Base-by-base conservation (phyloP, 768 basidiomycete genomes). In the Lyophyllum shimeji region DNA sequence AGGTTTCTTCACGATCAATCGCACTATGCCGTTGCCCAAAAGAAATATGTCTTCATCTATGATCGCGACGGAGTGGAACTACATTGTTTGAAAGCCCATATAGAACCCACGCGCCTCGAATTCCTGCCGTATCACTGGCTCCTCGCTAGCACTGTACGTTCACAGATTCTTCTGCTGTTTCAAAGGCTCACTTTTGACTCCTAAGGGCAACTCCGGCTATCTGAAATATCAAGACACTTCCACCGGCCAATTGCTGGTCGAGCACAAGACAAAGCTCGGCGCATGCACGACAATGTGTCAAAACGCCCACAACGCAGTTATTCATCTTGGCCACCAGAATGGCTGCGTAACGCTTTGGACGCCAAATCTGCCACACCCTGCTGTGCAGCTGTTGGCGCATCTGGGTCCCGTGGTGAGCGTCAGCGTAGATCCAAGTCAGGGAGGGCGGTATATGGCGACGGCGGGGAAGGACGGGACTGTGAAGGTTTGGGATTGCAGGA, bases 181-280 rank as follows among this genome's bases (percentile, higher is more conserved):
- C 8, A 44, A 6, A 25, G 23, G 45, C 2, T 58, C 4, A 56
- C 29, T 23, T 33, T 34, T 29, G 24, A 7, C 9, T 27, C 18
- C 12, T 49, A 86, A n/a, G 92, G 93, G 95, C 7, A 90, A 95
- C 65, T 76, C 92, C 13, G 96, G 97, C 2, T 92, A 86, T 69
- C 78, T 98, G 0, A 95, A 95, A 74, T 99, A 98, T 73, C 94
- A 96, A 74, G 97, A 99, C 67, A 95, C 93, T 0, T 94, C 96
- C 3, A 98, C 94, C 0, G 97, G 97, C 12, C 80, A 85, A 52
- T 78, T 97, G 37, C 76, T 98, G 31, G 84, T 85, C 34, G 87
- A 93, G 67, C 93, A 96, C 69, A 86, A 93, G 20, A 96, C 95
- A 8, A 93, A 92, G 66, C 81, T 96, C 23, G 95, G 97, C 2